These are phyloP conservation scores for Leavenworthia alabamica DNA, from an alignment of 345 rosid genomes.

Conservation along the genomic window DNA sequence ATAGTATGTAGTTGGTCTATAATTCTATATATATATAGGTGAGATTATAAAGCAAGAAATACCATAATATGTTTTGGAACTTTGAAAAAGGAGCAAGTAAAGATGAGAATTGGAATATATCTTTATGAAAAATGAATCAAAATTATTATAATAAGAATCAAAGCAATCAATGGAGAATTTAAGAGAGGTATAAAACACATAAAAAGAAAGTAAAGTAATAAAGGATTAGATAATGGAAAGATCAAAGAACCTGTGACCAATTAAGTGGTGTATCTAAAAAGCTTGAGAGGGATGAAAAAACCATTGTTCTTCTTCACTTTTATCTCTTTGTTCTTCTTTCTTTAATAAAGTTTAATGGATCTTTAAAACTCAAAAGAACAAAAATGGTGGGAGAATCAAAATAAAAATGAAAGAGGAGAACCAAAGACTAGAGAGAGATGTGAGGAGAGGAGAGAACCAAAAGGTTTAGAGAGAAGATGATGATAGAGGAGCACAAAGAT, in stretches of 20 bases:
- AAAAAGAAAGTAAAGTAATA: conserved; percentile 15
- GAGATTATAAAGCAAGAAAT: conserved; percentile 28
- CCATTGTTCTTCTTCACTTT: conserved; percentile 32
- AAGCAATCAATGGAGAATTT: conserved; percentile 12
- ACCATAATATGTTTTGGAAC: conserved; percentile 26
- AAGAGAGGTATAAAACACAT: conserved; percentile 11
- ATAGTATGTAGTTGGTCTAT: conserved; percentile 7
- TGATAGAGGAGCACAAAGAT: conserved; percentile 31
- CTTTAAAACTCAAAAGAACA: conserved; percentile 35
- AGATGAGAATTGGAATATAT: conserved; percentile 34
- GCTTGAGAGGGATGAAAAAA: conserved; percentile 33
- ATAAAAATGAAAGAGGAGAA: conserved; percentile 27
- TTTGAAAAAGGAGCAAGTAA: conserved; percentile 21
- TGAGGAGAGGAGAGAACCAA: conserved; percentile 26
- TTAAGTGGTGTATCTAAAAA: conserved; percentile 33
- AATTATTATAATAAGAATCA: conserved; percentile 27
- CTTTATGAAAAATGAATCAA: conserved; percentile 28
- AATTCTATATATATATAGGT: conserved; percentile 27
- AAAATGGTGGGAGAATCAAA: conserved; percentile 31
- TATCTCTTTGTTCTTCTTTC: conserved; percentile 26
- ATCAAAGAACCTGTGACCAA: conserved; percentile 33
- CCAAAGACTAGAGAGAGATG: conserved; percentile 28
- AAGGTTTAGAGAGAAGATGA: conserved; percentile 27
- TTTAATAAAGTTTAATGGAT: conserved; percentile 38
- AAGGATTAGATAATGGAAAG: conserved; percentile 14